Evolutionary conservation across 371 early-diverging fungal species (phyloP).

Genomic region (Choanephora cucurbitarum): DNA sequence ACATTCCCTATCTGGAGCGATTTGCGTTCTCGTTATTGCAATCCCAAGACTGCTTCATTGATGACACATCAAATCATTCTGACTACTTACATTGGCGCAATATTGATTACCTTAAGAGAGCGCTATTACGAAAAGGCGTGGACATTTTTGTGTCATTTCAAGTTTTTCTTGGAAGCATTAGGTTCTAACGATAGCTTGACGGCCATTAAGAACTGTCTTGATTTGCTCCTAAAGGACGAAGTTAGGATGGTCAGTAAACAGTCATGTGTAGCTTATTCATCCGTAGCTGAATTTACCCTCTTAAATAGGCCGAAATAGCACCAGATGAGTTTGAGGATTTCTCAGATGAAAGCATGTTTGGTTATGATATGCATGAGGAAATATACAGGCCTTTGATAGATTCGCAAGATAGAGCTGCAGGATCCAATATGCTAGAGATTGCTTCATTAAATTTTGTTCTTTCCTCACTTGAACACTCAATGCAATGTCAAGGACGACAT

Average conservation of each 20-base stretch:
- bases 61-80: conserved; percentile 48
- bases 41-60: conserved; percentile 24
- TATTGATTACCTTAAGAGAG: conserved; percentile 50
- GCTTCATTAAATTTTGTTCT: conserved; percentile 44
- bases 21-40: conserved; percentile 23
- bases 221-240: conserved; percentile 25
- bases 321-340: conserved; percentile 49
- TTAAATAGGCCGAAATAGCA: conserved; percentile 44
- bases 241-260: conserved; percentile 37
- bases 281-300: too few relatives aligned
- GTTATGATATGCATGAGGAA: conserved; percentile 51
- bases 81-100: conserved; percentile 50
- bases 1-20: conserved; percentile 42
- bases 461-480: conserved; percentile 36
- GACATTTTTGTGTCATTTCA: conserved; percentile 46
- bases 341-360: conserved; percentile 50
- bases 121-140: conserved; percentile 52
- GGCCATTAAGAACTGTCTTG: conserved; percentile 13
- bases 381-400: conserved; percentile 36
- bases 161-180: conserved; percentile 42
- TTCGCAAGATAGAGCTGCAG: conserved; percentile 33
- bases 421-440: conserved; percentile 39
- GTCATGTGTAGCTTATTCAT: too few relatives aligned
- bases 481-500: conserved; percentile 36
- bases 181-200: conserved; percentile 15